Conservation (phyloP, 257 asterid species). For the Jasminum sambac region DNA sequence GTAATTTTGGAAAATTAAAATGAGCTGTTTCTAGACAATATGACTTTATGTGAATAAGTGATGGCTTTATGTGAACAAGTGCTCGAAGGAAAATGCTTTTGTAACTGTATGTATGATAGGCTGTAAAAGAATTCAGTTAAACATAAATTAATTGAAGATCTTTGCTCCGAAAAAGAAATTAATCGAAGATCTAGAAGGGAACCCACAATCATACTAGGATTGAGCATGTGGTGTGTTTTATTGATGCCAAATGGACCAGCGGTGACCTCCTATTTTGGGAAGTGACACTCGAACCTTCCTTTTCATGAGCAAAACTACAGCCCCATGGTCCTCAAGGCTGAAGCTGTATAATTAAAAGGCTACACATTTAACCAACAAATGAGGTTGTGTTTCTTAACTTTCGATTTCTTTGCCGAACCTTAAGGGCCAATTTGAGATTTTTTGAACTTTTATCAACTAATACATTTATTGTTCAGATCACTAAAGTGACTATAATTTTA, state of each 20-base stretch:
- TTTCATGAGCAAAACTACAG: neutral
- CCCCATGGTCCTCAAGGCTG: neutral
- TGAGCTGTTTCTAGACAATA: no score
- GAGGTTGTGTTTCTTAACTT: no score
- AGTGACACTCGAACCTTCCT: neutral
- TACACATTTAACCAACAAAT: neutral
- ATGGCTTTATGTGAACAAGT: no score
- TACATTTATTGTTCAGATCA: no score
- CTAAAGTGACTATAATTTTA: no score
- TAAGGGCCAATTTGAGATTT: no score
- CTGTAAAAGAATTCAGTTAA: slow-evolving; percentile 40
- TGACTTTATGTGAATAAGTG: no score
- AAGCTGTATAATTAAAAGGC: neutral
- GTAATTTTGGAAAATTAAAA: no score
- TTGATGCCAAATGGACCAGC: slow-evolving; percentile 48
- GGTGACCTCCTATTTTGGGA: neutral
- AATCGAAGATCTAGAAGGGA: slow-evolving; percentile 29
- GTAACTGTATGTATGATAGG: slow-evolving; percentile 11
- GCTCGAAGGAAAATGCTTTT: no score
- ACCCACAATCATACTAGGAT: slow-evolving; percentile 18
- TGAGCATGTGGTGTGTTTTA: neutral
- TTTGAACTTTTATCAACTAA: no score
- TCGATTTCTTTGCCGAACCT: no score
- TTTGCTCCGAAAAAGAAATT: no score
- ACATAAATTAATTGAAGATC: slow-evolving; percentile 22